Conservation (phyloP, 169 alveolate species). For the Cryptosporidium felis region DNA sequence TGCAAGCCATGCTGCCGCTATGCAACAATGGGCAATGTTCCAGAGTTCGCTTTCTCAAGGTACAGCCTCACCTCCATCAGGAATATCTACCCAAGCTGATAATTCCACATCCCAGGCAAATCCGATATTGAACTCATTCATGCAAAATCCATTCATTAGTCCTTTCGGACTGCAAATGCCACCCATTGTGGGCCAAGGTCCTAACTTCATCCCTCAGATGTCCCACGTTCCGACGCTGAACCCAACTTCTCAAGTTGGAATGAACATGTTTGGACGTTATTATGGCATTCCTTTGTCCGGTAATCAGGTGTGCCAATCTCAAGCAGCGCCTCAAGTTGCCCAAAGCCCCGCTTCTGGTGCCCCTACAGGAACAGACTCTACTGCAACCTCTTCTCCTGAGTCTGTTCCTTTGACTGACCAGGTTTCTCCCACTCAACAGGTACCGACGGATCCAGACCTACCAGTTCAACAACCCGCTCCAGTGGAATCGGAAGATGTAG, state of each 20-base stretch:
- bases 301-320: not conserved
- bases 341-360: too few relatives aligned
- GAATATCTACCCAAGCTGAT: not conserved
- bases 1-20: conserved; percentile 67
- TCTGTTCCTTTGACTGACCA: too few relatives aligned
- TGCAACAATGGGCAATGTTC: conserved; percentile 67
- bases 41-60: conserved; percentile 22
- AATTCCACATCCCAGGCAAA: not conserved
- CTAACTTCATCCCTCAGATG: conserved; percentile 7
- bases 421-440: too few relatives aligned
- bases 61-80: not conserved
- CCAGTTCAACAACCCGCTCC: not conserved
- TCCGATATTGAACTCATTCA: not conserved
- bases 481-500: not conserved
- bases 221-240: conserved; percentile 6
- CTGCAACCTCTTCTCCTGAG: too few relatives aligned
- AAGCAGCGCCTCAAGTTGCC: too few relatives aligned
- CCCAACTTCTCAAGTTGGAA: conserved; percentile 19
- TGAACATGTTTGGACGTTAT: conserved; percentile 50
- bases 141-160: conserved; percentile 20
- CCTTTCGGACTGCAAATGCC: conserved; percentile 33
- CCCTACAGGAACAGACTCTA: too few relatives aligned
- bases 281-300: conserved; percentile 17
- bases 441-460: conserved; percentile 13
- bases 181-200: conserved; percentile 20